Evolutionary conservation across 139 green algal species (phyloP).

Genomic region (Asterochloris sp.): DNA sequence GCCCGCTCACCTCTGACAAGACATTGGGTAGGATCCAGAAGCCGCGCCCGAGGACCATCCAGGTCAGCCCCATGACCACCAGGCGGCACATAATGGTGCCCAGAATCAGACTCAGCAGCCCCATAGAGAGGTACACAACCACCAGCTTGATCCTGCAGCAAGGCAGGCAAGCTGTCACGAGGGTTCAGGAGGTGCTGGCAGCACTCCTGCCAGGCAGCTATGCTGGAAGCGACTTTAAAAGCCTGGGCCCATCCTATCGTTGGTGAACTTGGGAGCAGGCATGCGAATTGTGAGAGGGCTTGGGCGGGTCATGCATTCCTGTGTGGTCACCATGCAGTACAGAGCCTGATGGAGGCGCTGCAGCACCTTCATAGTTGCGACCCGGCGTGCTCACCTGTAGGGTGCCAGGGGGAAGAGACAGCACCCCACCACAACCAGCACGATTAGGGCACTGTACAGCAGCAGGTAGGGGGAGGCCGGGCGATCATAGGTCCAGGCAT

Average conservation of each 20-base stretch:
- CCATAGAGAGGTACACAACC: slow-evolving; percentile 63
- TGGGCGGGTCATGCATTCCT: neutral
- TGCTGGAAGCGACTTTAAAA: neutral
- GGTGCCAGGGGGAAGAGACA: slow-evolving; percentile 46
- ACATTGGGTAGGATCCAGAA: slow-evolving; percentile 87
- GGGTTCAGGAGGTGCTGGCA: slow-evolving; percentile 57
- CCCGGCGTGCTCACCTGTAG: slow-evolving; percentile 1
- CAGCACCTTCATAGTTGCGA: no score
- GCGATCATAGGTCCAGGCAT: slow-evolving; percentile 67
- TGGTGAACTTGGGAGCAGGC: no score
- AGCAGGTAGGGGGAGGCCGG: slow-evolving; percentile 60
- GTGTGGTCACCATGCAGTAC: no score
- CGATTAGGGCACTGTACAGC: slow-evolving; percentile 30
- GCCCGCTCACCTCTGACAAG: slow-evolving; percentile 62
- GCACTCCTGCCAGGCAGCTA: slow-evolving; percentile 26
- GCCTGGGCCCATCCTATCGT: no score
- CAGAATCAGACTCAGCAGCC: slow-evolving; percentile 46
- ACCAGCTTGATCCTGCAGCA: slow-evolving; percentile 35
- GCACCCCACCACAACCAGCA: slow-evolving; percentile 24
- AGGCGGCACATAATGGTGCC: slow-evolving; percentile 44
- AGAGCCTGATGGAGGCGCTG: no score
- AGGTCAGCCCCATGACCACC: slow-evolving; percentile 45
- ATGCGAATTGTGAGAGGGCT: neutral
- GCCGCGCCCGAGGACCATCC: slow-evolving; percentile 55
- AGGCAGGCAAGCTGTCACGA: slow-evolving; percentile 36